Conservation (phyloP, 768 basidiomycete species). For the Collybia sp. region DNA sequence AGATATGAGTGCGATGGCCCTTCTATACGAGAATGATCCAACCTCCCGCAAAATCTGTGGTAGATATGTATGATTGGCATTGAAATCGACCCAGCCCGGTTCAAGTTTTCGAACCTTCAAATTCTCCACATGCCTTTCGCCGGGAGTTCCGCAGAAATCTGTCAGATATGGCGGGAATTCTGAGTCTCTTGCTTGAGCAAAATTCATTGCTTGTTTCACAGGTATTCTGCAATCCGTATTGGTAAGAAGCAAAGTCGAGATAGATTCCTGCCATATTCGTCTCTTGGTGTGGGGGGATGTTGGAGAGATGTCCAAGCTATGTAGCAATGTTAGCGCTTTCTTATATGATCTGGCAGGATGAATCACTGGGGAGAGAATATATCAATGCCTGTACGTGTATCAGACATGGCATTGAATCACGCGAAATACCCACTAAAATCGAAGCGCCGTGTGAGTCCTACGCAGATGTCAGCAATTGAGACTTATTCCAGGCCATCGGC, state of each 20-base stretch:
- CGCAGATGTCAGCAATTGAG: neutral
- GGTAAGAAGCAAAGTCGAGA: constrained; percentile 63
- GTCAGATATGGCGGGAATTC: constrained; percentile 70
- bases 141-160: constrained; percentile 55
- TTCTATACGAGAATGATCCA: constrained; percentile 49
- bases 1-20: constrained; percentile 41
- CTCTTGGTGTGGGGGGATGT: constrained; percentile 58
- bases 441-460: constrained; percentile 57
- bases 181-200: constrained; percentile 49
- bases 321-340: neutral
- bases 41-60: constrained; percentile 69
- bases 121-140: constrained; percentile 73
- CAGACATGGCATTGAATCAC: neutral
- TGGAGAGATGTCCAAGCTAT: constrained; percentile 53
- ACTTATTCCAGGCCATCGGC: constrained; percentile 12
- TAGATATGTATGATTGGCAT: neutral
- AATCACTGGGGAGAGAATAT: constrained; percentile 70
- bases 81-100: neutral
- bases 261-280: constrained; percentile 78
- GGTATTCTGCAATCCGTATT: constrained; percentile 57
- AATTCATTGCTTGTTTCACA: constrained; percentile 48
- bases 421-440: constrained; percentile 60
- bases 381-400: constrained; percentile 52
- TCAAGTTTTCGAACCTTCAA: constrained; percentile 52
- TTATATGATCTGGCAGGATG: no score